phyloP scores from a whole-genome alignment of 441 rosid species.

The Eutrema salsugineum region DNA sequence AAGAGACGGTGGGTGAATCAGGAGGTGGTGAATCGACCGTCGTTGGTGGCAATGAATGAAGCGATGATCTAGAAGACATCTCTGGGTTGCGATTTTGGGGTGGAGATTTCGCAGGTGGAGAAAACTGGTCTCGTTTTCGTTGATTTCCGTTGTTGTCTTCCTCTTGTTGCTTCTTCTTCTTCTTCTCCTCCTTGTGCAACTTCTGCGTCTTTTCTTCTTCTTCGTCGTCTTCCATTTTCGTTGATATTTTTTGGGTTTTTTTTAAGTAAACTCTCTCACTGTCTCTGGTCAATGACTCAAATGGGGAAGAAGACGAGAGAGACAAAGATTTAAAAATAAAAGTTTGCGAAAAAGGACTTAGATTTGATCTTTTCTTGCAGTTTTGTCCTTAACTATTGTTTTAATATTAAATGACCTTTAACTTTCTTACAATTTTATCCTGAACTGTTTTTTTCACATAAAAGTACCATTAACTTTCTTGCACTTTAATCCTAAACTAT shows the following conservation, averaged over 20 bases:
- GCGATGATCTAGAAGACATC: constrained; percentile 31
- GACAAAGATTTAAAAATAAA: background rate
- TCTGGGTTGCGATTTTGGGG: background rate
- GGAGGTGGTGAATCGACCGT: constrained; percentile 23
- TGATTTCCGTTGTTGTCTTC: background rate
- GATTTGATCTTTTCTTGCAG: background rate
- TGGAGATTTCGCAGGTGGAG: background rate
- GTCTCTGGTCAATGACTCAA: constrained; percentile 7
- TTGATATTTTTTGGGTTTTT: background rate
- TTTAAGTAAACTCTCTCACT: background rate
- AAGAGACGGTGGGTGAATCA: constrained; percentile 25
- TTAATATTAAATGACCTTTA: background rate
- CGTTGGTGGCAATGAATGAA: constrained; percentile 23
- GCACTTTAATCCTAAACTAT: background rate
- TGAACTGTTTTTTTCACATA: background rate
- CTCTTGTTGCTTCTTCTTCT: background rate
- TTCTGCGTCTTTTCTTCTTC: constrained; percentile 9
- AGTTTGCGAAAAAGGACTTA: background rate
- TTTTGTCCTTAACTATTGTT: background rate
- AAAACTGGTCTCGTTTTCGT: background rate
- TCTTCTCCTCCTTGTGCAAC: background rate
- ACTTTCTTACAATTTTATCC: background rate
- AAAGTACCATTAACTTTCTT: background rate
- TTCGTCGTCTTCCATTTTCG: constrained; percentile 17
- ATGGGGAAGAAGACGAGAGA: constrained; percentile 26